Evolutionary conservation across 169 alveolate genomes (phyloP), one percentile per base, ranked within the genome.

Genomic region (Theileria sp.): DNA sequence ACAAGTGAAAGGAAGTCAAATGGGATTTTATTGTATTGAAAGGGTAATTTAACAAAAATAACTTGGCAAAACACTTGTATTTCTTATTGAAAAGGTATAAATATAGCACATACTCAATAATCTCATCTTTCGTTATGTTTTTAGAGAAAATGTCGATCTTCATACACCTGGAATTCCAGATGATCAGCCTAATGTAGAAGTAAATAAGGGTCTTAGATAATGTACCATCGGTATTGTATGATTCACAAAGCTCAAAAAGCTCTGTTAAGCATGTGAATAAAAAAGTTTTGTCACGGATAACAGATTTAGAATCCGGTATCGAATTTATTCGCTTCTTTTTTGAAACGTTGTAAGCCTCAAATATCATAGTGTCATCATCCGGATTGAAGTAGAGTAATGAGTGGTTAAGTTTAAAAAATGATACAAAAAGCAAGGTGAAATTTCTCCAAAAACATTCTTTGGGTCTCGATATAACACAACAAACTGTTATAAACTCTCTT

Each of bases 161-260:
- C 32, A 82, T 71, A 61, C 88, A 82, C 17, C 77, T 76, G 67
- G 82, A 82, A 60, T 67, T 64, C 88, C 88, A 82, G 69, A 74
- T 74, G 26, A 72, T 78, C 64, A 71, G 70, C 51, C 88, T 65
- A 2, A 38, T 66, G 25, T 72, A 51, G 62, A 82, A 82, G 86
- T 82, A 82, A 36, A 82, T 56, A 73, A 76, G 67, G 64, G 50
- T 51, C n/a, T 51, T 34, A 6, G 88, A 54, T 2, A 82, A 58
- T 19, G 30, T 26, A 8, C 64, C 51, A 17, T 6, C 51, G 60
- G 28, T 61, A 64, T 26, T 76, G 73, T 58, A 12, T 26, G 60
- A 36, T 32, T 28, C 32, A 30, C 82, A 58, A 28, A 60, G 36
- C 54, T 67, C 65, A 15, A 75, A 64, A 15, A 74, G 54, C 50